Base-by-base conservation (phyloP, 164 flowering plant species). In the Tetracentron sinense region DNA sequence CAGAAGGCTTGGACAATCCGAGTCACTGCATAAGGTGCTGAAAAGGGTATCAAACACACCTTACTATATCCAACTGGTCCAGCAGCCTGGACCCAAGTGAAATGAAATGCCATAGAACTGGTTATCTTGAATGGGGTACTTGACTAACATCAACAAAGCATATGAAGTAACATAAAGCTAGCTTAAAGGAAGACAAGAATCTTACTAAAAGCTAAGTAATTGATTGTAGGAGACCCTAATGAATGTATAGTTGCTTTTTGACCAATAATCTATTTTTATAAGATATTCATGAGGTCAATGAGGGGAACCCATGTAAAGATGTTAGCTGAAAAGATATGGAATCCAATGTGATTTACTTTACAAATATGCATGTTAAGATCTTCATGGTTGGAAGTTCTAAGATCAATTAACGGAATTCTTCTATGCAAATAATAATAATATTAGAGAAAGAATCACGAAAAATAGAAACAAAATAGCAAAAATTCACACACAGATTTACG, bases 131-230 rank as follows among this genome's bases (percentile, higher is more conserved):
- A 33, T 4, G 38, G 38, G 30, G 56, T 22, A 21, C 26, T 55
- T 59, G 58, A 66, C 59, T n/a, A n/a, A n/a, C 53, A 26, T 22
- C 48, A 58, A 42, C 42, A 35, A 27, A 42, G 44, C 55, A 49
- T 28, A 51, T 19, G 56, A 62, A 62, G 65, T 35, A 30, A 62
- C 67, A 69, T 30, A 70, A 70, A 64, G 65, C 73, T 23, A 56
- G 46, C 56, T 42, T 22, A 60, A 68, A 64, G 62, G 62, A 60
- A 38, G 72, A 68, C 65, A 64, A 54, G 65, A 72, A 48, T 60
- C 68, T 63, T 70, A 54, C 51, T 54, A 58, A 66, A 70, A 70
- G 71, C 53, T 44, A 60, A 49, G 42, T 23, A 53, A 58, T 58
- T 55, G 56, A 54, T 15, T 29, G 47, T 10, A 21, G 60, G 53